phyloP scores from a whole-genome alignment of 345 rosid species.

The Pugionium cornutum region DNA sequence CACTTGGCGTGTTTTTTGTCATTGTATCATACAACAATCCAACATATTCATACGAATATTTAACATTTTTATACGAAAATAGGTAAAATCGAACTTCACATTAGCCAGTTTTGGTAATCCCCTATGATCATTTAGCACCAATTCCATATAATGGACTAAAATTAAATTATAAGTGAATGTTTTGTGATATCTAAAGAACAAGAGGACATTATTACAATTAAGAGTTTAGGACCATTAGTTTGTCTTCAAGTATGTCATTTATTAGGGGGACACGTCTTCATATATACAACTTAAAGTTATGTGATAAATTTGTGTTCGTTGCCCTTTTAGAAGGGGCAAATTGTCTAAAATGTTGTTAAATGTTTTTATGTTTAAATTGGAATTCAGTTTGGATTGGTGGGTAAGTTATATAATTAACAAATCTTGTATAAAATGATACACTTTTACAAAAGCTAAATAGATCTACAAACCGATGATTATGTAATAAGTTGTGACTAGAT shows the following conservation, averaged over 20 bases:
- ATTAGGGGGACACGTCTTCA: slow-evolving; percentile 16
- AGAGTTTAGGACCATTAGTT: slow-evolving; percentile 10
- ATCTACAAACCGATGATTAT: slow-evolving; percentile 28
- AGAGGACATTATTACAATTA: slow-evolving; percentile 29
- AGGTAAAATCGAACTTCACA: too few relatives aligned
- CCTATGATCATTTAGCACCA: too few relatives aligned
- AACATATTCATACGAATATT: too few relatives aligned
- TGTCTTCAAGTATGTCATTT: slow-evolving; percentile 32
- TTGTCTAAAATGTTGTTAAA: slow-evolving; percentile 13
- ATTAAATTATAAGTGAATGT: slow-evolving; percentile 15
- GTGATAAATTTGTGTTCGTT: slow-evolving; percentile 35
- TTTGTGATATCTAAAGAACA: slow-evolving; percentile 30
- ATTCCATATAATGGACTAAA: slow-evolving; percentile 9
- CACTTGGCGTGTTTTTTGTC: too few relatives aligned
- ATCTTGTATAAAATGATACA: slow-evolving; percentile 13
- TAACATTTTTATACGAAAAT: too few relatives aligned
- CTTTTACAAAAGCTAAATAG: slow-evolving; percentile 25
- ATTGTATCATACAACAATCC: too few relatives aligned
- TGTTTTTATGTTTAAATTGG: slow-evolving; percentile 4
- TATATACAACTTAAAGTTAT: slow-evolving; percentile 28
- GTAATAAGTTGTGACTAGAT: slow-evolving; percentile 12
- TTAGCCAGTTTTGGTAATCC: too few relatives aligned
- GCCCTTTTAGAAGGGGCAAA: slow-evolving; percentile 37
- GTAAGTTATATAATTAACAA: slow-evolving; percentile 20
- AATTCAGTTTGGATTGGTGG: neutral